These are phyloP conservation scores for Phytophthora melonis DNA, from an alignment of 352 stramenopile species.

Conservation along the genomic window DNA sequence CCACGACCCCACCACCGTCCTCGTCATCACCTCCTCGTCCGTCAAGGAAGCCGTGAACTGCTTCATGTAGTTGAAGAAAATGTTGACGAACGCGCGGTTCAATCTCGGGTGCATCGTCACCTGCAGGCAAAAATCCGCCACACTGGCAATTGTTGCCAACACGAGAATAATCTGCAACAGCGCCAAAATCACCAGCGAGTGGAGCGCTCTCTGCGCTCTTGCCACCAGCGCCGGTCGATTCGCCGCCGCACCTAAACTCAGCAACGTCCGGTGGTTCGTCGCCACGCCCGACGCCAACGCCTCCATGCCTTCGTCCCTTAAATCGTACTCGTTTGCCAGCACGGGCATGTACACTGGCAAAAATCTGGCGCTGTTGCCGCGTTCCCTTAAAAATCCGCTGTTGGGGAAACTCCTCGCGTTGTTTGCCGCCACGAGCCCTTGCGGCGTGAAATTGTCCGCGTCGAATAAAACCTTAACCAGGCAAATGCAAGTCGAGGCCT, in stretches of 20 bases:
- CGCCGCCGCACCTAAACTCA: slow-evolving; percentile 39
- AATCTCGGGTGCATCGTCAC: slow-evolving; percentile 74
- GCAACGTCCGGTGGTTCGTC: slow-evolving; percentile 60
- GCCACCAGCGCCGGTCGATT: slow-evolving; percentile 34
- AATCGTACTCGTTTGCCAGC: slow-evolving; percentile 63
- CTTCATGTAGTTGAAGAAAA: slow-evolving; percentile 73
- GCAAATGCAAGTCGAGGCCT: slow-evolving; percentile 71
- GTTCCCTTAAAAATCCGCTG: slow-evolving; percentile 44
- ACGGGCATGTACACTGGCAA: slow-evolving; percentile 74
- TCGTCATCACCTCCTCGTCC: slow-evolving; percentile 70
- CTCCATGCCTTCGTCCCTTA: slow-evolving; percentile 42
- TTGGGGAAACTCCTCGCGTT: slow-evolving; percentile 37
- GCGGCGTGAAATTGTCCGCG: slow-evolving; percentile 30
- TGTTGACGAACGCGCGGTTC: slow-evolving; percentile 72
- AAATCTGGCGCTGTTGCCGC: slow-evolving; percentile 43
- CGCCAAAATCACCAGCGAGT: slow-evolving; percentile 45
- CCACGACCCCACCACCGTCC: slow-evolving; percentile 65
- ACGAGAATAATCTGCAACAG: slow-evolving; percentile 64
- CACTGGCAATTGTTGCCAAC: slow-evolving; percentile 63
- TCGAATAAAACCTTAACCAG: slow-evolving; percentile 75
- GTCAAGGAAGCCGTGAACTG: slow-evolving; percentile 67
- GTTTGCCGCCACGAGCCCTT: slow-evolving; percentile 22
- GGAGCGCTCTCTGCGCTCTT: slow-evolving; percentile 26
- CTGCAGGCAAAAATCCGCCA: slow-evolving; percentile 77
- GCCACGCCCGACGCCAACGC: slow-evolving; percentile 32